Base-by-base conservation (phyloP, 2,329 filamentous ascomycete species). In the Samsoniella hepiali region DNA sequence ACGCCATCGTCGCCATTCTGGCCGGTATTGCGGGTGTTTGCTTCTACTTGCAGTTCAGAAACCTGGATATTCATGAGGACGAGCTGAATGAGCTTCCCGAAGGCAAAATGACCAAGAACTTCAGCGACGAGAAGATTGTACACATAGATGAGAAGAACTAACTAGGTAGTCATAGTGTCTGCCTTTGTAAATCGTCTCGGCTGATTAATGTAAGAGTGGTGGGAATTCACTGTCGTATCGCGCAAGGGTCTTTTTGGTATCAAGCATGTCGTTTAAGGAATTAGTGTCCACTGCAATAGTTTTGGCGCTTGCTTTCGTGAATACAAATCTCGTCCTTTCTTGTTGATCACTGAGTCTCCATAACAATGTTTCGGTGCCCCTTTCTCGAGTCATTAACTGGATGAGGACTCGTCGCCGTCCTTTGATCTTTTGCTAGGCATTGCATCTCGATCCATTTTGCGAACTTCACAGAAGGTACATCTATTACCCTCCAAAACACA, bases 11-110 rank as follows among this genome's bases (percentile, higher is more conserved):
- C 9, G 88, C 88, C 3, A 80, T 91, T 55, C 74, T 92, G 31
- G 84, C 89, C 0, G 82, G 84, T 53, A 60, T 89, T 8, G 89
- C 74, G 44, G 89, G 88, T 6, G 70, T 82, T 3, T 77, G 82
- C n/a, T 93, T 94, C 79, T 93, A 88, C 86, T 76, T 86, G 63
- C 84, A 82, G 67, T 90, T 89, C 75, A 75, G 80, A n/a, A 74
- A 79, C 5, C 76, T 89, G 1, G 89, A 92, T 70, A 76, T 74
- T 56, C 77, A 85, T 66, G 89, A 92, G 68, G 89, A 92, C 72
- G 77, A 81, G 44, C 75, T 91, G 61, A 92, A 92, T 67, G 81
- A 85, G 71, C 73, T 85, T 32, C 73, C 74, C 4, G 75, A 77
- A 64, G 71, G 44, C 40, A 56, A 45, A 38, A 63, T 50, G 40